phyloP scores from a whole-genome alignment of 1,284 basidiomycete genomes.

The Salmacisia buchloeana region DNA sequence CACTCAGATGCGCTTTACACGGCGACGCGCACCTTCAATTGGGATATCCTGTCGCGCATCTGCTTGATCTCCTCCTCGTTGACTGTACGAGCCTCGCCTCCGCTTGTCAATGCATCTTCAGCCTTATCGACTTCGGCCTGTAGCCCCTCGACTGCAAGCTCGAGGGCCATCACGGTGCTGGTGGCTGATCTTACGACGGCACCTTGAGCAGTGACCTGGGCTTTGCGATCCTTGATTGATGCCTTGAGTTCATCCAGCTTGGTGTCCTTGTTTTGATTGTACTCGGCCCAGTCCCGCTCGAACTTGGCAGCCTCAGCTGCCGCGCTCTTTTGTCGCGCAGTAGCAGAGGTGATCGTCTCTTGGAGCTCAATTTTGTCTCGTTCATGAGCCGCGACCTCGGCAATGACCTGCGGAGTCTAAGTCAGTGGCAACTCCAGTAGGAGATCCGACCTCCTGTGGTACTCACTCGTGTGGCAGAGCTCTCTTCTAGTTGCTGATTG shows the following conservation, averaged over 20 bases:
- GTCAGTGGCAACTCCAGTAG: not conserved
- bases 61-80: conserved; percentile 64
- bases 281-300: conserved; percentile 95
- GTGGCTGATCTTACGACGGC: conserved; percentile 77
- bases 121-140: conserved; percentile 69
- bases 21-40: conserved; percentile 61
- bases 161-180: conserved; percentile 79
- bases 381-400: conserved; percentile 72
- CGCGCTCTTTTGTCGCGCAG: conserved; percentile 70
- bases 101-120: conserved; percentile 61
- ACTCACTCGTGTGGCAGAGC: conserved; percentile 77
- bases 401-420: conserved; percentile 60
- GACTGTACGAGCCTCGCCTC: conserved; percentile 59
- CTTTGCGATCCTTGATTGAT: conserved; percentile 74
- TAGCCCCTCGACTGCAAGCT: conserved; percentile 82
- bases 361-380: conserved; percentile 66
- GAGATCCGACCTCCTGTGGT: not conserved
- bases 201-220: conserved; percentile 71
- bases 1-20: conserved; percentile 12
- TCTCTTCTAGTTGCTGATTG: conserved; percentile 77
- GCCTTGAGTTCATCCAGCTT: conserved; percentile 87
- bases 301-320: conserved; percentile 75
- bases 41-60: conserved; percentile 58
- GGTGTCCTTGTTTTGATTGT: conserved; percentile 95
- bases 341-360: conserved; percentile 62